Evolutionary conservation across 495 filamentous ascomycete species (phyloP).

Genomic region (Cladorrhinum samala): DNA sequence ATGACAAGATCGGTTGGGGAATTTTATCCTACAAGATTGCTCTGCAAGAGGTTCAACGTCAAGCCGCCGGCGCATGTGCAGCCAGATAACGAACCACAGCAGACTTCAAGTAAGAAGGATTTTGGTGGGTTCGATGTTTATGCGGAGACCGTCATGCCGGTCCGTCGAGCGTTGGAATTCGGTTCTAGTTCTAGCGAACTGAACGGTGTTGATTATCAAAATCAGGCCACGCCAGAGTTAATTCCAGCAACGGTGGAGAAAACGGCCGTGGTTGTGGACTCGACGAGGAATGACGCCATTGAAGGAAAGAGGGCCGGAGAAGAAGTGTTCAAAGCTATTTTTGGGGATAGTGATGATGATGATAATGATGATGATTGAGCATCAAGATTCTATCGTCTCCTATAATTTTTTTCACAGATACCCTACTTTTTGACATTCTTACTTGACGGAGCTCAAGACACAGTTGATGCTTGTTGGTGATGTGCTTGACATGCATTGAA

Average conservation of each 20-base stretch:
- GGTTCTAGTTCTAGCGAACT: conserved; percentile 9
- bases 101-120: conserved; percentile 25
- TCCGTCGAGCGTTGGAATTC: conserved; percentile 9
- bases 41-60: conserved; percentile 92
- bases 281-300: conserved; percentile 78
- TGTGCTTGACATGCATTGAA: not conserved
- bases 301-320: conserved; percentile 77
- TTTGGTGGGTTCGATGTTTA: conserved; percentile 20
- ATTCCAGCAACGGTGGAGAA: not conserved
- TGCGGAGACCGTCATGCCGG: conserved; percentile 26
- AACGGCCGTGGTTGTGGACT: conserved; percentile 56
- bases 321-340: conserved; percentile 89
- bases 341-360: conserved; percentile 81
- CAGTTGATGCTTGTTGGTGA: not conserved
- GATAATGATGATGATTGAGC: conserved; percentile 28
- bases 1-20: conserved; percentile 68
- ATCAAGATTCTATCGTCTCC: too few relatives aligned
- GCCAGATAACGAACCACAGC: conserved; percentile 42
- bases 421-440: not conserved
- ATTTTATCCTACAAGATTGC: conserved; percentile 74
- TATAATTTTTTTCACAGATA: too few relatives aligned
- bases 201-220: too few relatives aligned
- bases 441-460: not conserved
- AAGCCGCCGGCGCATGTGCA: conserved; percentile 67
- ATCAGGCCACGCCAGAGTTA: too few relatives aligned